phyloP scores from a whole-genome alignment of 2,329 filamentous ascomycete species.

The Passalora sequoiae region DNA sequence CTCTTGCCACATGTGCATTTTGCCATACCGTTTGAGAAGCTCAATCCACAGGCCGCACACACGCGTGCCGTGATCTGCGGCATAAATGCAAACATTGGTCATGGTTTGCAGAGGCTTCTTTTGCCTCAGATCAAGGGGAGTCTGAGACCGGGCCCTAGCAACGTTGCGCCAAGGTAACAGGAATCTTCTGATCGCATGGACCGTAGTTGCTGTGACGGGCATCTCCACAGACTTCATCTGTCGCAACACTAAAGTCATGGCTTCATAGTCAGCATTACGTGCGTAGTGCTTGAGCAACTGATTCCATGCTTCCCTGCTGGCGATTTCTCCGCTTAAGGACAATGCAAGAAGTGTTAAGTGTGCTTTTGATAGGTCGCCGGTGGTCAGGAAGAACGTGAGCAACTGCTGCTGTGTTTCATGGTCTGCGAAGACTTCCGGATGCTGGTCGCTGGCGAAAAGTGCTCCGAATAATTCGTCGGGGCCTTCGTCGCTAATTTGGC shows the following conservation, averaged over 20 bases:
- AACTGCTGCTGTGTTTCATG: slow-evolving; percentile 49
- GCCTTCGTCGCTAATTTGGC: slow-evolving; percentile 56
- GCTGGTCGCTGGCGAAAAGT: slow-evolving; percentile 56
- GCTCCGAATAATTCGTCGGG: slow-evolving; percentile 51
- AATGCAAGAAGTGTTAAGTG: slow-evolving; percentile 54
- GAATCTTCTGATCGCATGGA: slow-evolving; percentile 39
- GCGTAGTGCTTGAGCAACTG: slow-evolving; percentile 42
- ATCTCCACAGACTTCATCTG: slow-evolving; percentile 47
- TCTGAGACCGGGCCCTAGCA: slow-evolving; percentile 34
- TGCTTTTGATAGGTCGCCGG: slow-evolving; percentile 48
- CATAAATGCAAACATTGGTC: slow-evolving; percentile 44
- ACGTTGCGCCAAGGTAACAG: slow-evolving; percentile 38
- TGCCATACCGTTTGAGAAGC: slow-evolving; percentile 56
- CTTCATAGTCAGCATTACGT: slow-evolving; percentile 24
- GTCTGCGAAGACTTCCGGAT: slow-evolving; percentile 60
- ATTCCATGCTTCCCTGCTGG: slow-evolving; percentile 43
- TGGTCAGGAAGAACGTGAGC: slow-evolving; percentile 49
- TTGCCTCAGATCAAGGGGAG: slow-evolving; percentile 9
- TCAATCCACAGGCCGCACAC: slow-evolving; percentile 50
- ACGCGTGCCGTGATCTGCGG: slow-evolving; percentile 30
- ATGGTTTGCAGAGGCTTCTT: slow-evolving; percentile 42
- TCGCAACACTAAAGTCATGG: slow-evolving; percentile 37
- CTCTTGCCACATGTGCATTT: slow-evolving; percentile 49
- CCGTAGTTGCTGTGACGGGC: slow-evolving; percentile 41
- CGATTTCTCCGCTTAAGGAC: slow-evolving; percentile 32